Evolutionary conservation across 148 eudicot genomes (phyloP), one percentile per base, ranked within the genome.

Genomic region (Diospyros kaki): DNA sequence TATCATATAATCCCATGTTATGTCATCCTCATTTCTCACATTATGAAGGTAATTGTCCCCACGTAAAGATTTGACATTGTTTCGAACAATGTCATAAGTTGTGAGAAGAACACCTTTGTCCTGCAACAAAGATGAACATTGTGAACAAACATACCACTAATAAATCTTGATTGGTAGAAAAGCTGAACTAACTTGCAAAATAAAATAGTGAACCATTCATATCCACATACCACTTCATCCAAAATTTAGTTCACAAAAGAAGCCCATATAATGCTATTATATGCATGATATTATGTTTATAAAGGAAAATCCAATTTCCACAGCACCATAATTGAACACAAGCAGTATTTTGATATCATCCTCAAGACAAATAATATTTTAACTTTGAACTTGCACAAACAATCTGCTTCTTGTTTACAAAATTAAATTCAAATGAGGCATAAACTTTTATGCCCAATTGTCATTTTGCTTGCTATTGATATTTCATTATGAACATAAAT

Each of bases 1-100:
- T 68, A 93, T 85, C 94, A 96, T 88, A 81, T 93, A 96, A 75
- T 96, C 98, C 99, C 99, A 96, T 45, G 87, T 85, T 6, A 79
- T 70, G 44, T 50, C 91, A 71, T 94, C 91, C 58, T 91, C 94
- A 59, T 71, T 82, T 64, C 75, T 61, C 40, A 89, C 94, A 62
- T 84, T 91, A 17, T 80, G 76, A 77, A 81, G 75, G 74, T 42
- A 76, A 69, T 62, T 64, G 77, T 79, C 84, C 63, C 91, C 91
- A 71, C 85, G 64, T 71, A 96, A 81, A 51, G 91, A 79, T 72
- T 93, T 96, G 8, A 77, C 69, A 80, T 96, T 96, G 81, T 91
- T 89, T 67, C 99, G 83, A 71, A 96, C 97, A 76, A 93, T 91
- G 71, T 96, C 99, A 46, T 96, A 96, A 13, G 99, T 96, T 64